Conservation (phyloP, 2,329 filamentous ascomycete genomes). For the Mariannaea elegans region DNA sequence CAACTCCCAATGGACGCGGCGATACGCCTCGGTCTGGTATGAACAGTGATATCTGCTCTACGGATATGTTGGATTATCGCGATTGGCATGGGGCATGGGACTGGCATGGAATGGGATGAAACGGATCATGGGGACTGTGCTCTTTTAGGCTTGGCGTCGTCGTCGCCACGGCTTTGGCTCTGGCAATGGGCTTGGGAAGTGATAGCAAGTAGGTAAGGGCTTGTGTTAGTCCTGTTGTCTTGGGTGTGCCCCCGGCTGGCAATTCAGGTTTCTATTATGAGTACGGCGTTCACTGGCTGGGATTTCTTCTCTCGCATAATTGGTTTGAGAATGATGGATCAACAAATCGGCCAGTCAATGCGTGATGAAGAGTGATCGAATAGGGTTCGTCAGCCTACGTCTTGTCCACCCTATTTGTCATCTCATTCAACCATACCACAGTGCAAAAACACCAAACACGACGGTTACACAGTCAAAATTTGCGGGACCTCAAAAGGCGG, state of each 20-base stretch:
- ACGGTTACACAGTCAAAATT: not conserved
- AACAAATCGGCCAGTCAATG: not conserved
- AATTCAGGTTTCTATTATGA: not conserved
- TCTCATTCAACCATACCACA: not conserved
- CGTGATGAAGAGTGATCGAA: not conserved
- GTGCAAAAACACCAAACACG: not conserved
- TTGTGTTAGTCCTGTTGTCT: slow-evolving; percentile 10
- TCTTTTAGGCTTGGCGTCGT: slow-evolving; percentile 23
- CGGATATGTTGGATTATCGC: slow-evolving; percentile 2
- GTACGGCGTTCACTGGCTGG: slow-evolving; percentile 3
- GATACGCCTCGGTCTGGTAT: slow-evolving; percentile 35
- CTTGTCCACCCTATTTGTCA: not conserved
- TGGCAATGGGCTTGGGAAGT: slow-evolving; percentile 9
- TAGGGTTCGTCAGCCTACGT: not conserved
- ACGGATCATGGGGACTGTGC: slow-evolving; percentile 32
- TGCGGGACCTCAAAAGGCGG: not conserved
- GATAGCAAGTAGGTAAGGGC: too few species aligned
- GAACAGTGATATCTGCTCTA: slow-evolving; percentile 20
- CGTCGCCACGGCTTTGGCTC: slow-evolving; percentile 9
- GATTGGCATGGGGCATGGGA: slow-evolving; percentile 16
- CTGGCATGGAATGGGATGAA: slow-evolving; percentile 26
- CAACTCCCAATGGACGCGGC: slow-evolving; percentile 28
- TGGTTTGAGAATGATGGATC: not conserved
- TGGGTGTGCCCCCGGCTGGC: slow-evolving; percentile 15
- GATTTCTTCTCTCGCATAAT: slow-evolving; percentile 7